Evolutionary conservation across 2,329 filamentous ascomycete genomes (phyloP), one percentile per base, ranked within the genome.

Genomic region (Coniella vitis): DNA sequence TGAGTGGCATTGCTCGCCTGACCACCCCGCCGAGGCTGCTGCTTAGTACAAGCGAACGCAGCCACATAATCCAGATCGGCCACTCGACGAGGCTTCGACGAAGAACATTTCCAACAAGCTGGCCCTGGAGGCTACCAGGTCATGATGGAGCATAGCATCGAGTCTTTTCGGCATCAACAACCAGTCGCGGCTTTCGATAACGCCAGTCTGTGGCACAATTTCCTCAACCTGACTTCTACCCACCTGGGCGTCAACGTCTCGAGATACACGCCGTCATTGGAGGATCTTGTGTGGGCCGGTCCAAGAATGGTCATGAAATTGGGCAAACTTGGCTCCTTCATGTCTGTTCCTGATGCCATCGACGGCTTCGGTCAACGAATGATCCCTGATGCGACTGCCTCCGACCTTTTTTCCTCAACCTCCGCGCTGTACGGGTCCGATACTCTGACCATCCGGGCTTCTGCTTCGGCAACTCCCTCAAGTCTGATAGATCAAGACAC

Each of bases 301-400:
- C 86, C 86, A 43, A 76, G 86, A 51, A 81, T 90, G 61, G 75
- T 87, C 29, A 81, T 77, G 65, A 83, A 79, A 62, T 73, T 85
- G 36, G 80, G 83, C 45, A 81, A 77, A 58, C 73, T 85, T 34
- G 80, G 83, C 44, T 79, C 77, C n/a, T 77, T 84, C 57, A 73
- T 81, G 49, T 69, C 76, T 32, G 65, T 78, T 31, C 72, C 78
- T 12, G 82, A 86, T 57, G 71, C 76, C 47, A 67, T 84, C 45
- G 80, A 84, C 59, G 71, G 74, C 58, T 73, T 78, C 53, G 79
- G 78, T 48, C 78, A 79, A 57, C 78, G 74, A 57, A 64, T 78
- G 34, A 78, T 84, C 45, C 74, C 81, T 17, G 76, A 79, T 58
- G 72, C 79, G 5, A 83, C 80, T 13, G 65, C 69, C 21, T 63